Evolutionary conservation across 73 alveolate species (phyloP).

Genomic region (Symbiodinium natans): DNA sequence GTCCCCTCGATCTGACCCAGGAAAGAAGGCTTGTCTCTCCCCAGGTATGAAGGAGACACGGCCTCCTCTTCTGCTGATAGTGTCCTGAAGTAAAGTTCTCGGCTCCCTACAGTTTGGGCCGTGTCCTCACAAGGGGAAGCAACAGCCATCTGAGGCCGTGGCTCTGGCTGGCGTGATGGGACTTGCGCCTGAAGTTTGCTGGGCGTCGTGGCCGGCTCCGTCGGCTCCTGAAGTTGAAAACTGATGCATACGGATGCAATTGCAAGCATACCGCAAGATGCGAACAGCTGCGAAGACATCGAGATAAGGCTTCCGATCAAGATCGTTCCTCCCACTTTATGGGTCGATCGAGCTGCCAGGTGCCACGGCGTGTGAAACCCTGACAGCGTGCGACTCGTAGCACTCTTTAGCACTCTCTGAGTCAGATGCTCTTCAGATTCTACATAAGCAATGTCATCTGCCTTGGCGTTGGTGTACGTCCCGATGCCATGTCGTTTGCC

Average conservation of each 20-base stretch:
- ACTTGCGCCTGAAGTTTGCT: not conserved
- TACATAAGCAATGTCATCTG: not conserved
- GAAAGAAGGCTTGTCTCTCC: too few species aligned
- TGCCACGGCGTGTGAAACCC: slow-evolving; percentile 77
- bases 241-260: too few species aligned
- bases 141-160: not conserved
- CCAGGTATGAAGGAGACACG: not conserved
- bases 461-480: slow-evolving; percentile 93
- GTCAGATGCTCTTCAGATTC: too few species aligned
- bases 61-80: not conserved
- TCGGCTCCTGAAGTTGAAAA: not conserved
- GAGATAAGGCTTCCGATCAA: too few species aligned
- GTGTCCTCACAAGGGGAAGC: too few species aligned
- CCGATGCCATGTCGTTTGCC: slow-evolving; percentile 86
- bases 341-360: slow-evolving; percentile 91
- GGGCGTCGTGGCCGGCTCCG: not conserved
- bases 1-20: too few species aligned
- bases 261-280: too few species aligned
- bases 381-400: not conserved
- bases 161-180: not conserved
- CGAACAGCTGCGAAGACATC: too few species aligned
- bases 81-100: not conserved
- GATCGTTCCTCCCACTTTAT: slow-evolving; percentile 53
- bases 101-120: too few species aligned
- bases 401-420: too few species aligned